These are phyloP conservation scores for Apiospora pterosperma DNA, from an alignment of 2,329 filamentous ascomycete genomes.

Conservation along the genomic window DNA sequence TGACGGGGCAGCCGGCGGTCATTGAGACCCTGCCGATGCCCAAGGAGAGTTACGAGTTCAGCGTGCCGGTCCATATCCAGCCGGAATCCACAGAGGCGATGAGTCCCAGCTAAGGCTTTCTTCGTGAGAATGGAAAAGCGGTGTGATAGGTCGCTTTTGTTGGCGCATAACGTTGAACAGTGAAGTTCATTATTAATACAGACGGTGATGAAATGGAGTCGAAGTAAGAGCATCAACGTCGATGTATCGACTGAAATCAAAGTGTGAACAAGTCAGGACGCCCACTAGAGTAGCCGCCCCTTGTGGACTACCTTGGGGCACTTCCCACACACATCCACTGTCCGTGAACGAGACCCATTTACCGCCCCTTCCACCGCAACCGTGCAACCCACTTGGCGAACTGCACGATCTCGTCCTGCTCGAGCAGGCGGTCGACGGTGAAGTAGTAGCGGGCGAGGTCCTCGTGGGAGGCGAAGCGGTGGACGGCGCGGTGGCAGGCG, in stretches of 20 bases:
- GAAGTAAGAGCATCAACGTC: not conserved
- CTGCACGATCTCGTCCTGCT: constrained; percentile 66
- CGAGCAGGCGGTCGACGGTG: constrained; percentile 68
- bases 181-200: not conserved
- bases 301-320: too few species aligned
- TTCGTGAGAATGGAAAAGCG: not conserved
- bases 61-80: not conserved
- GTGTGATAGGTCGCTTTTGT: not conserved
- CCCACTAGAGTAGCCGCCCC: too few species aligned
- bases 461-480: constrained; percentile 72
- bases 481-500: constrained; percentile 80
- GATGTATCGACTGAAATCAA: not conserved
- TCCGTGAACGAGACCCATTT: not conserved
- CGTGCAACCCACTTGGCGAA: constrained; percentile 72
- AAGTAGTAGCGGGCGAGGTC: constrained; percentile 70
- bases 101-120: constrained; percentile 13
- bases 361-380: constrained; percentile 66
- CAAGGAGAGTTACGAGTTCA: constrained; percentile 1
- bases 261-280: too few species aligned
- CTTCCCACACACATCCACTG: too few species aligned
- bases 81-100: not conserved
- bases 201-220: not conserved
- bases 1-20: not conserved
- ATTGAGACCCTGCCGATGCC: constrained; percentile 1
- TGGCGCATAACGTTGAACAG: not conserved